These are phyloP conservation scores for Ophiostoma tasmaniense DNA, from an alignment of 2,329 filamentous ascomycete genomes.

Conservation along the genomic window DNA sequence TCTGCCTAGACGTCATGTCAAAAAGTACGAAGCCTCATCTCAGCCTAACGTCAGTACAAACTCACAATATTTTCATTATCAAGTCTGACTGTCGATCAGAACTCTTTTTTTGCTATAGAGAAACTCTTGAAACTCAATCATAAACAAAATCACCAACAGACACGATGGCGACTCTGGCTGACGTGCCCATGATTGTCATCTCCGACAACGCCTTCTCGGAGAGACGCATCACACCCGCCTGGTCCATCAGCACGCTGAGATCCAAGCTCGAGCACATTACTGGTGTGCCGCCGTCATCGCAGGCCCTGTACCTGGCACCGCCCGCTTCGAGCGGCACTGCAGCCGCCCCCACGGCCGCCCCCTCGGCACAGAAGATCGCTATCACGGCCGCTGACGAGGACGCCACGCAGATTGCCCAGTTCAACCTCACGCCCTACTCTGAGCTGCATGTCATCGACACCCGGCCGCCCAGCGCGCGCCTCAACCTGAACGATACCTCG, in stretches of 20 bases:
- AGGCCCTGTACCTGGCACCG: constrained; percentile 65
- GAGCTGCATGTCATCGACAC: constrained; percentile 74
- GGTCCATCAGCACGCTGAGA: constrained; percentile 79
- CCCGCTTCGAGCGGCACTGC: constrained; percentile 6
- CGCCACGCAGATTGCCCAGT: constrained; percentile 51
- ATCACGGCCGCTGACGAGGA: constrained; percentile 64
- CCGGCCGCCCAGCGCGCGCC: constrained; percentile 64
- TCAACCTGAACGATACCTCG: constrained; percentile 73
- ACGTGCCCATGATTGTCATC: constrained; percentile 65
- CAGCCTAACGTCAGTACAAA: background rate
- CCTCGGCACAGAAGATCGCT: constrained; percentile 50
- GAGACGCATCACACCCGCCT: constrained; percentile 83
- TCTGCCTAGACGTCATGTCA: constrained; percentile 5
- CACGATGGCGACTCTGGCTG: constrained; percentile 43
- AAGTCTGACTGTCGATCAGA: background rate
- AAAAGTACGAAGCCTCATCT: constrained; percentile 2
- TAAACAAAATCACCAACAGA: background rate
- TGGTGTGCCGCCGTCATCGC: constrained; percentile 73
- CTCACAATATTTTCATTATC: background rate
- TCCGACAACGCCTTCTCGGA: constrained; percentile 76
- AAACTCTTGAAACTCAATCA: background rate
- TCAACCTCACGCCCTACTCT: constrained; percentile 63
- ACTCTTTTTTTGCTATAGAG: background rate
- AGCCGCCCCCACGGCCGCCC: constrained; percentile 32
- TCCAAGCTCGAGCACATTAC: constrained; percentile 86